Evolutionary conservation across 176 grass and related monocot species (phyloP), one percentile per base, ranked within the genome.

Genomic region (Raddia guianensis): DNA sequence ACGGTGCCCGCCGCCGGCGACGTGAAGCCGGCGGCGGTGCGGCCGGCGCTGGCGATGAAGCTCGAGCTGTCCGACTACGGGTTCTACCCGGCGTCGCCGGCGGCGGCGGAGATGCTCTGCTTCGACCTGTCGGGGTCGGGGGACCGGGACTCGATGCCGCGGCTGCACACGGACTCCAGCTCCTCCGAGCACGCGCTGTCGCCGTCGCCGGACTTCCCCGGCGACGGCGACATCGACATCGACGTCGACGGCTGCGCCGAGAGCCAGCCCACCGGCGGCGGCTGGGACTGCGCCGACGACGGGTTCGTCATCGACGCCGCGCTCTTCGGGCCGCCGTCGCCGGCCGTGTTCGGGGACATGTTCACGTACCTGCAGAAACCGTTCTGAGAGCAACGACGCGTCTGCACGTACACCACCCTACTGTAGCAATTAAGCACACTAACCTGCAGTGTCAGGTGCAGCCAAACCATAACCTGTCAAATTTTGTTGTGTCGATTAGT

Each of bases 111-210:
- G 49, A 84, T 94, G 89, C 75, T 94, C 35, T 91, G 78, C 80
- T 94, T 94, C 76, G 89, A 82, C 74, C 57, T 75, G 5, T 86
- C 89, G 1, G 49, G 60, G 49, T 64, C 80, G 59, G 49, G 72
- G 6, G 86, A 87, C 37, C 37, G 49, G 2, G 94, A 83, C 64
- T 87, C 92, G 0, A 33, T 85, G 69, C 90, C 83, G 51, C 44
- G 53, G 63, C 6, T 65, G 27, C 76, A 83, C 51, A 70, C 87
- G 7, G 86, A 94, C 46, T 97, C 94, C 35, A 97, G 92, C 86
- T 78, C 81, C 20, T 98, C 95, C 5, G 95, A 94, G 67, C 90
- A 87, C 90, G 92, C 85, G 88, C 78, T 86, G 0, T 91, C 89
- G 58, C 71, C 91, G 21, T 88, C 91, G 50, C 85, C 89, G 6